Percentiles rank a stretch among this genome's conserved stretches.
Evolutionary conservation across 306 rosid genomes (phyloP).

Genomic region (Fagus sylvatica): DNA sequence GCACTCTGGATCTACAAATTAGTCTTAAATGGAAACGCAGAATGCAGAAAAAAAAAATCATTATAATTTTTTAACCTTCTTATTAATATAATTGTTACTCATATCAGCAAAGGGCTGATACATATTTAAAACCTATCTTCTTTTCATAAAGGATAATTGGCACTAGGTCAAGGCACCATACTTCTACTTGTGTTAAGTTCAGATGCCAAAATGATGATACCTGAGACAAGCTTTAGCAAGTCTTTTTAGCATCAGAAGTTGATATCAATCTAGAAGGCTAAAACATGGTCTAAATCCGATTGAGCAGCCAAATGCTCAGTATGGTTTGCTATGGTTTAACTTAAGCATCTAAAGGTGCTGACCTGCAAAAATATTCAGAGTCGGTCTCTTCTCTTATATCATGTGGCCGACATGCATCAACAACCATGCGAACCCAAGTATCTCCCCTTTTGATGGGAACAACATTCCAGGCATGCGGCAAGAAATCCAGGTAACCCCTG

Average conservation of each 20-base stretch:
- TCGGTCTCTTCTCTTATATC: constrained; percentile 88
- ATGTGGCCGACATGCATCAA: constrained; percentile 97
- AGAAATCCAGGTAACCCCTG: constrained; percentile 92
- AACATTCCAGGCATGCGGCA: constrained; percentile 96
- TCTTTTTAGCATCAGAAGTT: neutral
- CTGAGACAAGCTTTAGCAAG: constrained; percentile 3
- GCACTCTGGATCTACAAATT: neutral
- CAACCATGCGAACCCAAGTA: constrained; percentile 76
- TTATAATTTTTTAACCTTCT: neutral
- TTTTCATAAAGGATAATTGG: neutral
- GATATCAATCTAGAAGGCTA: neutral
- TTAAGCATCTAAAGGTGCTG: constrained; percentile 13
- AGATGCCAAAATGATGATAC: neutral
- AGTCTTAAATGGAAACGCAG: neutral
- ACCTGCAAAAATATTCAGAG: constrained; percentile 87
- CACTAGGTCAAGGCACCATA: neutral
- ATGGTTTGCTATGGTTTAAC: neutral
- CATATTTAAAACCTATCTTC: neutral
- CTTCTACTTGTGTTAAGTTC: neutral
- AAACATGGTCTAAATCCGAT: neutral
- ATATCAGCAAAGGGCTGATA: neutral
- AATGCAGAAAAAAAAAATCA: too few species aligned
- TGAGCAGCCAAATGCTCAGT: neutral
- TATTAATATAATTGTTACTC: neutral
- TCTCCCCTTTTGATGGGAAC: constrained; percentile 63